phyloP scores from a whole-genome alignment of 2,329 filamentous ascomycete species.

The Elsinoe necatrix region DNA sequence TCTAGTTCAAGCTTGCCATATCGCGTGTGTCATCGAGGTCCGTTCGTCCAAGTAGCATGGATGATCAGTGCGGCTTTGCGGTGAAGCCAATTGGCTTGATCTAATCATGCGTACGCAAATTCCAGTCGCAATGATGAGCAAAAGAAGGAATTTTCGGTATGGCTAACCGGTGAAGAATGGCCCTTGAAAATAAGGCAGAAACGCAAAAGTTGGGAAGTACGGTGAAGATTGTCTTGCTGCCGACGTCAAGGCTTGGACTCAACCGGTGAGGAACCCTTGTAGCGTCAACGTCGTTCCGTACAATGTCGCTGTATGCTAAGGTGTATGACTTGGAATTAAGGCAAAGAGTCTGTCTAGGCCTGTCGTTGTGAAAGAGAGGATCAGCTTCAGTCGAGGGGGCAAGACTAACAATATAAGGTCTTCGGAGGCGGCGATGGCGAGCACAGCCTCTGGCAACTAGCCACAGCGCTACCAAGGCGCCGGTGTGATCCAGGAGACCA shows the following conservation, averaged over 20 bases:
- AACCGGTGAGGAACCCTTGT: constrained; percentile 5
- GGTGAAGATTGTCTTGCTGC: constrained; percentile 1
- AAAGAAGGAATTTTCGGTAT: neutral
- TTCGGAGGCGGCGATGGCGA: constrained; percentile 7
- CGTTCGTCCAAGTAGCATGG: neutral
- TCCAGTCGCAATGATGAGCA: neutral
- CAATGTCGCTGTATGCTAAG: neutral
- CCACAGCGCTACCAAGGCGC: neutral
- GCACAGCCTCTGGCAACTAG: neutral
- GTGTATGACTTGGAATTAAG: neutral
- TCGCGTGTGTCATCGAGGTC: neutral
- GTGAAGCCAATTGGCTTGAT: neutral
- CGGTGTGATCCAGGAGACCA: neutral
- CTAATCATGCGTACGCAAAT: neutral
- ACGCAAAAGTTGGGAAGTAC: neutral
- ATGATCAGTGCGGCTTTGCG: neutral
- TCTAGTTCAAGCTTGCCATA: no score
- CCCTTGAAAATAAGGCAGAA: constrained; percentile 1
- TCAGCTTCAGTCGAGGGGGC: neutral
- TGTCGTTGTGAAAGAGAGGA: neutral
- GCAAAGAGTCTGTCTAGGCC: constrained; percentile 1
- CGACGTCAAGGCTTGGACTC: neutral
- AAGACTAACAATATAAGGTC: constrained; percentile 6
- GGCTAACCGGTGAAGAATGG: neutral
- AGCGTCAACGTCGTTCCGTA: neutral